Evolutionary conservation across 306 rosid genomes (phyloP), one percentile per base, ranked within the genome.

Genomic region (Quercus dentata): DNA sequence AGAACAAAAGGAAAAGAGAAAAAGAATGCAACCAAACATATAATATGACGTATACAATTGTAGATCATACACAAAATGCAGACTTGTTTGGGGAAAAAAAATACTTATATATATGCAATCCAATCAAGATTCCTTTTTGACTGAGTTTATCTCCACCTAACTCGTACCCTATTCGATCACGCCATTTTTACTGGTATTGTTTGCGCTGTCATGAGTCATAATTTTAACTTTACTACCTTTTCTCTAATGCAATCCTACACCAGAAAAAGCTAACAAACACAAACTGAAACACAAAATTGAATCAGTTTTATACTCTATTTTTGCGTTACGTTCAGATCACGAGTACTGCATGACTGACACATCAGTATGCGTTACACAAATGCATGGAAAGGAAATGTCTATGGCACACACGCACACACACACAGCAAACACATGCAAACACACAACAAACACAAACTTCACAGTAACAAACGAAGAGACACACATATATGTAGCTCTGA

Each of bases 341-440:
- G 0, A 8, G 8, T 33, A 35, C 51, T 8, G 10, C 46, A 18
- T 4, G 35, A 51, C 64, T 54, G 30, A 10, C 46, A 41, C 46
- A 41, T 14, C 15, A 64, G 70, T 41, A 38, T 25, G 71, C 56
- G 74, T 73, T 41, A 58, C 44, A 72, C 17, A 49, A 10, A 49
- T 49, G 54, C 17, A 49, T 49, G 54, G 14, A 28, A 63, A 10
- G 56, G 76, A 58, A 55, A 69, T 67, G 59, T 82, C 12, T 8
- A 78, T 18, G 71, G 10, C 61, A 61, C 69, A 30, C 82, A 64
- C 58, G 31, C 20, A 28, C 76, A 55, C 46, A 28, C 89, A 82
- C 82, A 28, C 75, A 76, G 78, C 76, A 56, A 28, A 56, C 85
- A 82, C 90, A 83, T 31, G 82, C 86, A 65, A 65, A 85, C 92